A percentile compares a stretch with the other conserved stretches of the same genome.
phyloP scores from a whole-genome alignment of 2,329 filamentous ascomycete genomes.

The Aspergillus costaricaensis region DNA sequence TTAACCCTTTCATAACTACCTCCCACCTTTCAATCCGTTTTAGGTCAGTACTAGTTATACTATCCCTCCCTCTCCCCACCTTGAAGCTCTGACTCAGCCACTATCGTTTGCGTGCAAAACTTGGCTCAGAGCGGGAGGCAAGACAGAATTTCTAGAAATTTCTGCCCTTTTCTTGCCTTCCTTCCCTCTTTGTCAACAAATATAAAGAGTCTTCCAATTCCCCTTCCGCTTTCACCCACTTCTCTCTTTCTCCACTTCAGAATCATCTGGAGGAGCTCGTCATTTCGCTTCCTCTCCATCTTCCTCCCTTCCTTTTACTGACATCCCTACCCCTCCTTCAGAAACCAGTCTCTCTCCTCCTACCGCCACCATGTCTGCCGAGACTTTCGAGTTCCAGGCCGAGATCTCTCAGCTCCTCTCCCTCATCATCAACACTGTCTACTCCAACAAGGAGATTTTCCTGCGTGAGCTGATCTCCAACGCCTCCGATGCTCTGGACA shows the following conservation, averaged over 20 bases:
- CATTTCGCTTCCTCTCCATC: not conserved
- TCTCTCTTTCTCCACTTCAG: not conserved
- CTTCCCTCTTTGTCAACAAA: not conserved
- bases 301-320: not conserved
- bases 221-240: not conserved
- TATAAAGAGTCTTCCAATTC: not conserved
- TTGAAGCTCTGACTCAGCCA: constrained; percentile 3
- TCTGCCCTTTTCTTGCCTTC: not conserved
- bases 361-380: constrained; percentile 68
- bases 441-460: constrained; percentile 99
- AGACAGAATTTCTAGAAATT: not conserved
- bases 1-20: not conserved
- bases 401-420: constrained; percentile 99
- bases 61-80: constrained; percentile 9
- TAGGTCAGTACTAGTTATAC: constrained; percentile 11
- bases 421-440: constrained; percentile 99
- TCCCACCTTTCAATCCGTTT: not conserved
- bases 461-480: constrained; percentile 98
- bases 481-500: constrained; percentile 97
- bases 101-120: constrained; percentile 12
- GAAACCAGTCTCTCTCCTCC: constrained; percentile 17
- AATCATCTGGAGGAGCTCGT: not conserved
- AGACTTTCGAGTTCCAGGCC: constrained; percentile 99
- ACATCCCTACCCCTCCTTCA: constrained; percentile 4
- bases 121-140: not conserved